Percentiles rank a stretch among this genome's conserved stretches.
Evolutionary conservation across 176 grass and related monocot species (phyloP).

Genomic region (bread wheat (Triticum aestivum)): IWGSC_CS_RefSeq_v2.1 NC_057801.1:65421644-65422143

Average conservation of each 20-base stretch:
- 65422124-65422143: conserved; percentile 94
- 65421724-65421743: conserved; percentile 23
- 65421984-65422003: neutral
- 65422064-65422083: conserved; percentile 68
- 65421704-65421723: neutral
- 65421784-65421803: neutral
- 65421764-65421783: neutral
- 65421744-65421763: neutral
- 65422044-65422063: conserved; percentile 73
- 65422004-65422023: conserved; percentile 77
- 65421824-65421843: neutral
- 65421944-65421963: neutral
- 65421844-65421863: neutral
- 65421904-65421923: neutral
- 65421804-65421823: neutral
- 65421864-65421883: neutral
- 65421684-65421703: neutral
- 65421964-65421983: neutral
- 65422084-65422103: conserved; percentile 72
- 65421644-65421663: too few species aligned
- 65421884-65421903: neutral
- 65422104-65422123: conserved; percentile 79
- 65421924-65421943: conserved; percentile 4
- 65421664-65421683: too few species aligned
- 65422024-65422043: conserved; percentile 70